phyloP scores from a whole-genome alignment of 768 basidiomycete species.

The Clitopilus hobsonii region DNA sequence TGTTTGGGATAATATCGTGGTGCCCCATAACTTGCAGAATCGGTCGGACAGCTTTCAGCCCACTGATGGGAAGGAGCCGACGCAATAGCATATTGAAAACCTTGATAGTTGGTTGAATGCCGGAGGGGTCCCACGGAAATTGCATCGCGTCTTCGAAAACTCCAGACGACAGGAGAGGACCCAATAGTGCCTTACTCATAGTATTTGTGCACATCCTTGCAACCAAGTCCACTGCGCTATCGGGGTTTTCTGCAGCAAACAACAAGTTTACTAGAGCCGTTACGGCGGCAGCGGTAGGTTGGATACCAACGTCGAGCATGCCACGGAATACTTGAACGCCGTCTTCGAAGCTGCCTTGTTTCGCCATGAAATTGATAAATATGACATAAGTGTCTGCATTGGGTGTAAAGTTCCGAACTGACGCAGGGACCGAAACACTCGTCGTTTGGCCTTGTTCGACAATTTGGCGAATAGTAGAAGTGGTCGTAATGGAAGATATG shows the following conservation, averaged over 20 bases:
- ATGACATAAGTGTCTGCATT: slow-evolving; percentile 60
- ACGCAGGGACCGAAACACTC: neutral
- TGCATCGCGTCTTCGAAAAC: slow-evolving; percentile 10
- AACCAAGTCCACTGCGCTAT: slow-evolving; percentile 49
- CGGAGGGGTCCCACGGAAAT: slow-evolving; percentile 24
- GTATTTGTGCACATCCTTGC: slow-evolving; percentile 34
- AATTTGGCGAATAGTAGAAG: slow-evolving; percentile 6
- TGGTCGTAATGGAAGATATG: slow-evolving; percentile 17
- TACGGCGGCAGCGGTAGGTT: slow-evolving; percentile 40
- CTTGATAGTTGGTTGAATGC: slow-evolving; percentile 33
- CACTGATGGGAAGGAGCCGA: slow-evolving; percentile 42
- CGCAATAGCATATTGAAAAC: slow-evolving; percentile 62
- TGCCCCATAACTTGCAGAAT: slow-evolving; percentile 55
- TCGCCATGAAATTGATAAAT: slow-evolving; percentile 52
- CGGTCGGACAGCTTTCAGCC: slow-evolving; percentile 39
- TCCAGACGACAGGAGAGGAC: slow-evolving; percentile 20
- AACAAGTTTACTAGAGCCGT: slow-evolving; percentile 58
- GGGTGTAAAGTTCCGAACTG: slow-evolving; percentile 27
- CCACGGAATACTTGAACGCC: slow-evolving; percentile 41
- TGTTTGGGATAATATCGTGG: slow-evolving; percentile 45
- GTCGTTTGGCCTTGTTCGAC: neutral
- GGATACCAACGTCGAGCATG: slow-evolving; percentile 38
- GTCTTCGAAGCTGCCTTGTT: slow-evolving; percentile 35
- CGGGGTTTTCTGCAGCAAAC: slow-evolving; percentile 38
- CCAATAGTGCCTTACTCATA: slow-evolving; percentile 19